Evolutionary conservation across 371 early-diverging fungal genomes (phyloP).

Genomic region (Mucor indicus): DNA sequence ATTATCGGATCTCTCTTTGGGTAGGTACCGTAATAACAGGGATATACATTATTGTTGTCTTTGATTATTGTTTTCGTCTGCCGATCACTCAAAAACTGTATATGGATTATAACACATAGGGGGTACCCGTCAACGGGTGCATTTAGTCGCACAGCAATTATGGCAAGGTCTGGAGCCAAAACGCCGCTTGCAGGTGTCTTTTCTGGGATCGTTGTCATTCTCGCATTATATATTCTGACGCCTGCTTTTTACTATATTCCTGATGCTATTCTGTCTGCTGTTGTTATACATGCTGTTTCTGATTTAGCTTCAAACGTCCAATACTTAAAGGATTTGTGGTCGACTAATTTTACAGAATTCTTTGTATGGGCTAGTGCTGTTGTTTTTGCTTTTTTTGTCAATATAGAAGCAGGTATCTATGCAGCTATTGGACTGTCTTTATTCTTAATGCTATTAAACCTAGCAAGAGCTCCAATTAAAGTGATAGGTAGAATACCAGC

Average conservation of each 20-base stretch:
- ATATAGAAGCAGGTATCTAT: slow-evolving; percentile 64
- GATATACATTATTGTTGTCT: no score
- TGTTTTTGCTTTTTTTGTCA: slow-evolving; percentile 58
- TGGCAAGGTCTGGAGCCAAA: slow-evolving; percentile 73
- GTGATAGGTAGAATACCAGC: slow-evolving; percentile 4
- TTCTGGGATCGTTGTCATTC: slow-evolving; percentile 68
- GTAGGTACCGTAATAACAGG: slow-evolving; percentile 11
- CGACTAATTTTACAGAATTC: slow-evolving; percentile 48
- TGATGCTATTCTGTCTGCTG: slow-evolving; percentile 70
- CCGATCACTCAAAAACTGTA: not conserved
- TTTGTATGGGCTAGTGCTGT: slow-evolving; percentile 49
- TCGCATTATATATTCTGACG: slow-evolving; percentile 76
- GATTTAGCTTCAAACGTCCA: slow-evolving; percentile 46
- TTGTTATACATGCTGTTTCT: slow-evolving; percentile 74
- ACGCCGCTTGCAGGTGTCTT: slow-evolving; percentile 81
- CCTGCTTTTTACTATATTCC: slow-evolving; percentile 88
- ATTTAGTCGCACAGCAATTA: slow-evolving; percentile 86
- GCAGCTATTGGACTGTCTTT: slow-evolving; percentile 54
- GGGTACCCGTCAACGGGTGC: slow-evolving; percentile 86
- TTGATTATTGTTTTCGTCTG: no score
- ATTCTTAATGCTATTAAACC: slow-evolving; percentile 53
- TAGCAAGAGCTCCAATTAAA: slow-evolving; percentile 57
- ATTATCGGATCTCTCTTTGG: slow-evolving; percentile 78
- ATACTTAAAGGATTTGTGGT: slow-evolving; percentile 28
- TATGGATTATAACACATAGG: slow-evolving; percentile 21